phyloP scores from a whole-genome alignment of 1,284 basidiomycete species.

The Golubevia sp. region DNA sequence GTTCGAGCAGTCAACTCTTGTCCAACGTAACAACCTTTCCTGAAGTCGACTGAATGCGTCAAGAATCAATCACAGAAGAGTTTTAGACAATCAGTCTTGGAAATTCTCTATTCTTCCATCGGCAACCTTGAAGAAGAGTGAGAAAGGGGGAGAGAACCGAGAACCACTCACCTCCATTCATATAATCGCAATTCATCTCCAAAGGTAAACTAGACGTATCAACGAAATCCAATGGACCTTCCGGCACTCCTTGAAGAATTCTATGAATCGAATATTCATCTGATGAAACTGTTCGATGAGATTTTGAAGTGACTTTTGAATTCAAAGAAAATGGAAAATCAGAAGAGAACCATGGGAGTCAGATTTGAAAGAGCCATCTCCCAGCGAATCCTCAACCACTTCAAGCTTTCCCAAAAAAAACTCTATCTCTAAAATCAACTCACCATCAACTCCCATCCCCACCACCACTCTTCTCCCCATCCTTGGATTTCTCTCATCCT shows the following conservation, averaged over 20 bases:
- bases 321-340: too few relatives aligned
- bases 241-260: slow-evolving; percentile 82
- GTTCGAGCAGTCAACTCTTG: slow-evolving; percentile 97
- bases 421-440: too few relatives aligned
- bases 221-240: slow-evolving; percentile 79
- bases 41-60: slow-evolving; percentile 77
- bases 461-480: slow-evolving; percentile 42
- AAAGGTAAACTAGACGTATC: slow-evolving; percentile 82
- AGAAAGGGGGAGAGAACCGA: not conserved
- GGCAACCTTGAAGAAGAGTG: not conserved
- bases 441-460: not conserved
- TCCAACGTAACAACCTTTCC: slow-evolving; percentile 97
- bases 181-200: slow-evolving; percentile 89
- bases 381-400: too few relatives aligned
- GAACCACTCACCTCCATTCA: slow-evolving; percentile 77
- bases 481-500: slow-evolving; percentile 28
- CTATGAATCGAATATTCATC: slow-evolving; percentile 81
- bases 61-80: slow-evolving; percentile 1
- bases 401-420: too few relatives aligned
- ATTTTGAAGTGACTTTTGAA: too few relatives aligned
- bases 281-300: too few relatives aligned
- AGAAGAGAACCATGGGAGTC: too few relatives aligned
- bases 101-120: too few relatives aligned
- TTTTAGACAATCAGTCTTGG: too few relatives aligned
- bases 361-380: too few relatives aligned